Conservation (phyloP, 140 eudicot species). For the Cichorium intybus region DNA sequence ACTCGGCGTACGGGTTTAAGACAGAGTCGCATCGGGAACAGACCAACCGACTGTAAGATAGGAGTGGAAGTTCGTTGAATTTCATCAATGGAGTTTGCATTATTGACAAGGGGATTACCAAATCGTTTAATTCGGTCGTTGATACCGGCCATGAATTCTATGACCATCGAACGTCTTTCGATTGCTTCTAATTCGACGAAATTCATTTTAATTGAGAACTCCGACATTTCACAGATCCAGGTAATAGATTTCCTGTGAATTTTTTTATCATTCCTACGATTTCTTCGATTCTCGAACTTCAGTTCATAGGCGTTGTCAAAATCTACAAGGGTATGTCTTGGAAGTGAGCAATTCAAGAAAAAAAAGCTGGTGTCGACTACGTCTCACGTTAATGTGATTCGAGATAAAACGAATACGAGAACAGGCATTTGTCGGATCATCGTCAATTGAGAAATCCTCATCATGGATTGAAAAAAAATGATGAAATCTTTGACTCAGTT, state of each 20-base stretch:
- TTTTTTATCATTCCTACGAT: constrained; percentile 5
- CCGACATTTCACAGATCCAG: background rate
- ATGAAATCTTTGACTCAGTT: constrained; percentile 77
- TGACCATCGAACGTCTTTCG: no score
- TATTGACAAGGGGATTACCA: no score
- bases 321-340: constrained; percentile 39
- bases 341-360: background rate
- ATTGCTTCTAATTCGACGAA: no score
- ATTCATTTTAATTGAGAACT: no score
- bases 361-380: constrained; percentile 81
- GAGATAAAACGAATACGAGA: constrained; percentile 36
- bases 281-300: constrained; percentile 21
- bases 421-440: constrained; percentile 22
- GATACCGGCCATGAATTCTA: no score
- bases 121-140: no score
- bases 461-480: constrained; percentile 83
- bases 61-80: no score
- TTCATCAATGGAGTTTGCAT: no score
- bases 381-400: constrained; percentile 47
- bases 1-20: no score
- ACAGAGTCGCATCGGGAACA: no score
- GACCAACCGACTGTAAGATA: no score
- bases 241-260: constrained; percentile 21
- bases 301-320: constrained; percentile 25
- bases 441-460: constrained; percentile 62